Conservation (phyloP, 805 yeast species). For the Cyberlindnera lachancei region DNA sequence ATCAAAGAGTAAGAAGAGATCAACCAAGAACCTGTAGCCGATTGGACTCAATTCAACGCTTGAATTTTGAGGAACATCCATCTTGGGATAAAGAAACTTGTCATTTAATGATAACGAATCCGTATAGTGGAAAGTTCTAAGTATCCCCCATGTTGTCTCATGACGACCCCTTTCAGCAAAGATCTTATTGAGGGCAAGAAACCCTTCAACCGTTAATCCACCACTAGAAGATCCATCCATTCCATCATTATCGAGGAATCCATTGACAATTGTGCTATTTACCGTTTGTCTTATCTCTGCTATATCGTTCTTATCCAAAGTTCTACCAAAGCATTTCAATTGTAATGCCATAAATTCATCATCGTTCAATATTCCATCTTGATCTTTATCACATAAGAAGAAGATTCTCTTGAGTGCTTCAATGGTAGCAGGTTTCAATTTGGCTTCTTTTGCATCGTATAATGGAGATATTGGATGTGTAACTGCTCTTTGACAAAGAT, state of each 20-base stretch:
- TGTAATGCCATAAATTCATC: conserved; percentile 68
- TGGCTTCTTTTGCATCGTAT: conserved; percentile 85
- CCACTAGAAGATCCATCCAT: too few species aligned
- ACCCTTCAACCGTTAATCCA: conserved; percentile 71
- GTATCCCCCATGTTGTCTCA: conserved; percentile 94
- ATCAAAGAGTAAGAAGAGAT: conserved; percentile 79
- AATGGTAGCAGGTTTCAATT: conserved; percentile 67
- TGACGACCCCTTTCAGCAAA: conserved; percentile 91
- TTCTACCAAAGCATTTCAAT: conserved; percentile 61
- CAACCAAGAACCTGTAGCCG: conserved; percentile 90
- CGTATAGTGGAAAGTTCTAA: conserved; percentile 83
- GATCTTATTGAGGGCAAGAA: conserved; percentile 65
- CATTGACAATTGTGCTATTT: conserved; percentile 23
- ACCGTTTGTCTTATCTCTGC: conserved; percentile 34
- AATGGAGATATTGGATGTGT: conserved; percentile 90
- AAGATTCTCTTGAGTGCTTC: conserved; percentile 77
- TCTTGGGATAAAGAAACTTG: conserved; percentile 65
- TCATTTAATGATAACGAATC: conserved; percentile 84
- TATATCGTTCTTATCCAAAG: conserved; percentile 43
- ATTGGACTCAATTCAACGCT: conserved; percentile 89
- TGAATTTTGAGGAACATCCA: conserved; percentile 66
- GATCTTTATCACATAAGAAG: conserved; percentile 81
- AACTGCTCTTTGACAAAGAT: conserved; percentile 87
- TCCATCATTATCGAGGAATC: too few species aligned
- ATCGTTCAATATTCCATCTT: conserved; percentile 73